These are phyloP conservation scores for Salvia rosmarinus DNA, from an alignment of 257 asterid species.

Conservation along the genomic window DNA sequence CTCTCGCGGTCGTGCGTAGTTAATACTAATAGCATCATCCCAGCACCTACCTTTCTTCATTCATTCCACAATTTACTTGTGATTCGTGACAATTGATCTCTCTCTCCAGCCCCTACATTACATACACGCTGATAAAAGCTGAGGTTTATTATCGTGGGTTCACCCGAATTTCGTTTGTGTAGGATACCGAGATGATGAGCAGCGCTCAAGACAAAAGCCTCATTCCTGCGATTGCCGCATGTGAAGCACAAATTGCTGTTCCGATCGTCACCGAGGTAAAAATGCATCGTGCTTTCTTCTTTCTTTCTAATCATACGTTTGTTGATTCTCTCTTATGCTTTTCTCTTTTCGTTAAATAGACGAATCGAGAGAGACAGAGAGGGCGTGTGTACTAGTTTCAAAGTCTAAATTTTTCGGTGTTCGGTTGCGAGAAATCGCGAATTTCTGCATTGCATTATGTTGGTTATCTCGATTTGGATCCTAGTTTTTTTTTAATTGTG, in stretches of 20 bases:
- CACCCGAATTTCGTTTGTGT: neutral
- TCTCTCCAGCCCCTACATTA: neutral
- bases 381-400: neutral
- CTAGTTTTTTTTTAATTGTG: neutral
- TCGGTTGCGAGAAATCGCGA: neutral
- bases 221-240: conserved; percentile 16
- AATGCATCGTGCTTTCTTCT: neutral
- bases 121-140: neutral
- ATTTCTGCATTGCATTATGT: neutral
- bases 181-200: neutral
- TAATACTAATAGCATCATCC: neutral
- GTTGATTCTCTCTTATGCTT: neutral
- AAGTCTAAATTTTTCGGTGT: neutral
- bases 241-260: conserved; percentile 13
- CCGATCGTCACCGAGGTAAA: conserved; percentile 23
- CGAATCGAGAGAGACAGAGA: neutral
- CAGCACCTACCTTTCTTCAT: conserved; percentile 30
- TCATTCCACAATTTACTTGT: neutral
- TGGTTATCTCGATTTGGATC: conserved; percentile 12
- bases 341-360: neutral
- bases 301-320: neutral
- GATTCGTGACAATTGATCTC: too few species aligned
- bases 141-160: neutral
- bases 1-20: neutral
- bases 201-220: conserved; percentile 25